A percentile compares a stretch with the other conserved stretches of the same genome.
Conservation (phyloP, 164 flowering plant species). For the Annona cherimola region DNA sequence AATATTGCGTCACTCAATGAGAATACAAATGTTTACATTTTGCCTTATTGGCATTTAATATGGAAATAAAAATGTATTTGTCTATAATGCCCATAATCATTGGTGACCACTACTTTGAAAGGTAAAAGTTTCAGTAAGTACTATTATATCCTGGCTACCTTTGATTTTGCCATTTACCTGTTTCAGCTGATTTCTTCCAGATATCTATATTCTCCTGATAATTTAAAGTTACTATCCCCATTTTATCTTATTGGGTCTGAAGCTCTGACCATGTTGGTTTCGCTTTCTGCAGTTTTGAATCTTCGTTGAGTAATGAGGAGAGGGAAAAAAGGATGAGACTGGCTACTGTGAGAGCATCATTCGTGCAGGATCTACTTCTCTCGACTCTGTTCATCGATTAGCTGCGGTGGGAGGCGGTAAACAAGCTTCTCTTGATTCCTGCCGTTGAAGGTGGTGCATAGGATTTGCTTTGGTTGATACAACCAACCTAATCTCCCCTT, state of each 20-base stretch:
- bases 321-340: conserved; percentile 59
- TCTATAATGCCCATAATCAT: too few species aligned
- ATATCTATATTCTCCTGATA: too few species aligned
- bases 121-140: too few species aligned
- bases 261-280: neutral
- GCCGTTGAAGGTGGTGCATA: neutral
- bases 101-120: too few species aligned
- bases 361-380: conserved; percentile 66
- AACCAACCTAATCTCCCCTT: neutral
- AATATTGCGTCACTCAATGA: too few species aligned
- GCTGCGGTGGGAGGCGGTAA: conserved; percentile 10
- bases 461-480: neutral
- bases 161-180: too few species aligned
- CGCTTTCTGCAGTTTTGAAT: conserved; percentile 52
- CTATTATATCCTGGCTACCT: too few species aligned
- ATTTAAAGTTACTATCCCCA: too few species aligned
- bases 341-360: conserved; percentile 63
- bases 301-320: conserved; percentile 70
- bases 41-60: too few species aligned
- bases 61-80: too few species aligned
- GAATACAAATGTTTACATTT: too few species aligned
- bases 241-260: neutral
- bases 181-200: too few species aligned
- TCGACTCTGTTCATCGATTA: conserved; percentile 51
- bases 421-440: neutral